Conservation (phyloP, 768 basidiomycete species). For the Collybiopsis luxurians region DNA sequence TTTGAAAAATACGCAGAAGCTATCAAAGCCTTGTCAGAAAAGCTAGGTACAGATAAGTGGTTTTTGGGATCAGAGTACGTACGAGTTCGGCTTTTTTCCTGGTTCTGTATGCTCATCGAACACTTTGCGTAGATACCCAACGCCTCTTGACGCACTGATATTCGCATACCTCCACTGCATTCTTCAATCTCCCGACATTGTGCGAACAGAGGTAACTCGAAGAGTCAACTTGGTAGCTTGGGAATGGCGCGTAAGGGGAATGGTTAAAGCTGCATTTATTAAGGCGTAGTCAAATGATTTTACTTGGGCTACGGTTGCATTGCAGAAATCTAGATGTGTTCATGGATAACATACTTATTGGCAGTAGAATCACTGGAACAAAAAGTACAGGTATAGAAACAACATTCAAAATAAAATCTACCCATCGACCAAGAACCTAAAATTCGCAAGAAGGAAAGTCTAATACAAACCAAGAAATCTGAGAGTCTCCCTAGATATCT, state of each 20-base stretch:
- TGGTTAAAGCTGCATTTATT: slow-evolving; percentile 53
- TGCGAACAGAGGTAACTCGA: slow-evolving; percentile 65
- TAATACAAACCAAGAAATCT: no score
- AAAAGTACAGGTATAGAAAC: no score
- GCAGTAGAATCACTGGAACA: no score
- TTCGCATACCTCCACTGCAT: slow-evolving; percentile 81
- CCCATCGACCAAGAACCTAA: no score
- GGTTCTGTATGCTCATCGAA: background rate
- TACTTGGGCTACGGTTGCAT: no score
- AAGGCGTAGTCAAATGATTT: background rate
- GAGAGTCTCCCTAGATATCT: no score
- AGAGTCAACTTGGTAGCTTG: slow-evolving; percentile 78
- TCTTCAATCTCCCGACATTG: slow-evolving; percentile 38
- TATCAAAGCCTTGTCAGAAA: slow-evolving; percentile 67
- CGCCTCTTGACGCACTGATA: slow-evolving; percentile 75
- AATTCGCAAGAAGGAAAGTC: no score
- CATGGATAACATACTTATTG: no score
- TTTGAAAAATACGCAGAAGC: slow-evolving; percentile 67
- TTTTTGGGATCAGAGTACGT: slow-evolving; percentile 74
- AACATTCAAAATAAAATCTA: no score
- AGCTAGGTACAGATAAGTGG: slow-evolving; percentile 77
- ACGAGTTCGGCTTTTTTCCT: slow-evolving; percentile 9
- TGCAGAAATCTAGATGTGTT: no score
- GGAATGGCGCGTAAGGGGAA: slow-evolving; percentile 65
- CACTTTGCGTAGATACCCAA: slow-evolving; percentile 53